Percentiles rank a stretch among this genome's conserved stretches.
These are phyloP conservation scores for Scedosporium minutisporum DNA, from an alignment of 2,329 filamentous ascomycete species.

Conservation along the genomic window DNA sequence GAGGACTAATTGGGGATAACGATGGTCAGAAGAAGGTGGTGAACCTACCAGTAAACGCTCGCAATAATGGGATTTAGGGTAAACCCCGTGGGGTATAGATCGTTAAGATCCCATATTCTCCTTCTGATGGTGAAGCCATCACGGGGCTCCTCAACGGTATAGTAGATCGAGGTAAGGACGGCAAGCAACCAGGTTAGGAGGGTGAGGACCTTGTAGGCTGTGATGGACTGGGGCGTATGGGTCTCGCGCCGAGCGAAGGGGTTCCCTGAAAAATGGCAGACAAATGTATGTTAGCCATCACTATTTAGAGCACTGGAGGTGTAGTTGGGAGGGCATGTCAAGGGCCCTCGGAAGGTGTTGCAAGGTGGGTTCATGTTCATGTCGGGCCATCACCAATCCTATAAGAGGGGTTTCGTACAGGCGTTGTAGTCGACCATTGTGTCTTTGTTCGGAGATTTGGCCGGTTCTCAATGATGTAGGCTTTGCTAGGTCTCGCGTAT, in stretches of 20 bases:
- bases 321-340: no score
- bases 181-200: slow-evolving; percentile 66
- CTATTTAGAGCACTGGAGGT: no score
- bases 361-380: slow-evolving; percentile 6
- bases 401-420: slow-evolving; percentile 14
- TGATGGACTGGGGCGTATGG: slow-evolving; percentile 50
- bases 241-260: slow-evolving; percentile 65
- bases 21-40: neutral
- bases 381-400: neutral
- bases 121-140: slow-evolving; percentile 50
- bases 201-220: slow-evolving; percentile 67
- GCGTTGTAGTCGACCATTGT: slow-evolving; percentile 21
- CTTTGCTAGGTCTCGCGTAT: neutral
- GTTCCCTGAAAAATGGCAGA: slow-evolving; percentile 45
- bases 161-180: slow-evolving; percentile 64
- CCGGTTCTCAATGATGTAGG: slow-evolving; percentile 3
- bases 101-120: slow-evolving; percentile 69
- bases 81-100: slow-evolving; percentile 59
- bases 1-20: neutral
- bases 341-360: neutral
- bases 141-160: slow-evolving; percentile 53
- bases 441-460: slow-evolving; percentile 2
- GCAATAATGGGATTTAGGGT: slow-evolving; percentile 56
- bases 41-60: slow-evolving; percentile 64
- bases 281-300: slow-evolving; percentile 2